Base-by-base conservation (phyloP, 2,329 filamentous ascomycete genomes). In the Neurospora sp. region DNA sequence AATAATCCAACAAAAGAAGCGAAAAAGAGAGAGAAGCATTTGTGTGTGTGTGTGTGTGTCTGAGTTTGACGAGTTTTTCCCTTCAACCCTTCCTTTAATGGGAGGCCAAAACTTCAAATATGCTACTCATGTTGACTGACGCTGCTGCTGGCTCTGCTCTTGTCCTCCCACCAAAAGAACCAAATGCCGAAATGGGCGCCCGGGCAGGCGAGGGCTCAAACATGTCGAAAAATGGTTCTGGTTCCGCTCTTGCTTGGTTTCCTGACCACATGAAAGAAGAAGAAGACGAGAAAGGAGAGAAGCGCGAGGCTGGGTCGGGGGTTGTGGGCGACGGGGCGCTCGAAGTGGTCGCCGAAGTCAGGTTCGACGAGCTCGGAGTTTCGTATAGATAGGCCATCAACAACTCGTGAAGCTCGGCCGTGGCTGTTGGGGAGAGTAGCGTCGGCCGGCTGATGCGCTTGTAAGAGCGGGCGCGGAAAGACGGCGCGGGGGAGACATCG, bases 371-470 rank as follows among this genome's bases (percentile, higher is more conserved):
- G 52, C 52, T 62, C 6, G 74, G 66, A 1, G 71, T 58, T 7
- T 74, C 74, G 69, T 71, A 72, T 28, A 75, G 71, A 40, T 72
- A 75, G 38, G 75, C 75, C 10, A 73, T 69, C 9, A 76, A 43
- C 8, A 76, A 66, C 28, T 72, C 68, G 62, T 74, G 73, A 10
- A 76, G 71, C 42, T 76, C 75, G 43, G 74, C 75, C 1, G 73
- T 75, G 1, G 74, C 74, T 0, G 75, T 75, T 1, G 74, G 73
- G 2, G 74, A 76, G 13, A 76, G 74, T 43, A 75, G 70, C 46
- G 70, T 70, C 4, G 75, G 75, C 7, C 75, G 73, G 70, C 72
- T 74, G 71, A 76, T 74, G 11, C 75, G 66, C 71, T 74, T 75
- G 70, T 76, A 76, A 1, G 73, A 75, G 15, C 72, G 72, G 10